Conservation (phyloP, 768 basidiomycete genomes). For the Termitomyces sp. region DNA sequence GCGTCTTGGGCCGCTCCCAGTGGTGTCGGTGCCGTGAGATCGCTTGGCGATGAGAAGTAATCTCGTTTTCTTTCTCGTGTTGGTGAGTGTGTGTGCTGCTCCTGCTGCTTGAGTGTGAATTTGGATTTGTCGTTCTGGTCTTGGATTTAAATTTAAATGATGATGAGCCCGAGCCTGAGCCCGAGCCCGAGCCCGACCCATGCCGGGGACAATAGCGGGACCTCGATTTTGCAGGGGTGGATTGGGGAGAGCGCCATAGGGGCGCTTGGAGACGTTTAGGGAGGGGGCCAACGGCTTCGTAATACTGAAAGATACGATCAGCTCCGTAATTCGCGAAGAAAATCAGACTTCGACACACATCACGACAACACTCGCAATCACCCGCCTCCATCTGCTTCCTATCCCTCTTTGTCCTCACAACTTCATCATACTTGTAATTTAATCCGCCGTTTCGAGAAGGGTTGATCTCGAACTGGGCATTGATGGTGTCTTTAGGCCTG, state of each 20-base stretch:
- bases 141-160: conserved; percentile 1
- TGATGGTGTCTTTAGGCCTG: conserved; percentile 41
- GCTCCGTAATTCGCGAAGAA: not conserved
- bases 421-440: conserved; percentile 67
- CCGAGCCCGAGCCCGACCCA: conserved; percentile 3
- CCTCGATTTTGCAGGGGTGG: conserved; percentile 20
- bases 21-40: conserved; percentile 70
- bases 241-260: conserved; percentile 64
- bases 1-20: conserved; percentile 68
- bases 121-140: not conserved
- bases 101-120: not conserved
- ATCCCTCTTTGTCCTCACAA: conserved; percentile 61
- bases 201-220: conserved; percentile 20
- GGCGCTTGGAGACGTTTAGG: conserved; percentile 62
- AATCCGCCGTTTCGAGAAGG: conserved; percentile 59
- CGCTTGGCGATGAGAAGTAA: conserved; percentile 54
- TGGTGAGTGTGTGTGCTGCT: conserved; percentile 2
- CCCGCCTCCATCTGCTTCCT: conserved; percentile 63
- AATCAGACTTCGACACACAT: conserved; percentile 36
- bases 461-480: conserved; percentile 61
- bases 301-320: conserved; percentile 49
- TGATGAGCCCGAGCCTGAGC: conserved; percentile 1
- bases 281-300: conserved; percentile 67
- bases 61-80: conserved; percentile 21
- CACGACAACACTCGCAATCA: conserved; percentile 80